These are phyloP conservation scores for Melampsora occidentalis DNA, from an alignment of 1,284 basidiomycete species.

Conservation along the genomic window DNA sequence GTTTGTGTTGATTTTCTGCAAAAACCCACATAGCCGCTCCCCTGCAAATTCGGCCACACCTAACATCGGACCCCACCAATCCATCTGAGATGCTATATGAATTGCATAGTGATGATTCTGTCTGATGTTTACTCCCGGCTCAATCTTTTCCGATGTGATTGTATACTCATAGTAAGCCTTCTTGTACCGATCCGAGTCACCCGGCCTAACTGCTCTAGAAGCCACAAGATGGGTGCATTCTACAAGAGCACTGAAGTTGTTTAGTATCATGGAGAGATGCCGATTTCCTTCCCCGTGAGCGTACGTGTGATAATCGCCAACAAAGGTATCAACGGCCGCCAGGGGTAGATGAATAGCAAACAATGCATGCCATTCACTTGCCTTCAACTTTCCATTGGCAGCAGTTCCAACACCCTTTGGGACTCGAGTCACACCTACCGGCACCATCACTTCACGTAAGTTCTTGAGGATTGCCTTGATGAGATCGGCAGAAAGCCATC, in stretches of 20 bases:
- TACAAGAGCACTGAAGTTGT: constrained; percentile 36
- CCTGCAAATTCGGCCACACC: constrained; percentile 42
- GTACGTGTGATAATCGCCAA: not conserved
- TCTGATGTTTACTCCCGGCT: not conserved
- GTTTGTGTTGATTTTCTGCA: constrained; percentile 43
- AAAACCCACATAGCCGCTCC: constrained; percentile 36
- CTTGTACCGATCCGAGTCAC: constrained; percentile 6
- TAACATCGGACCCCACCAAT: constrained; percentile 45
- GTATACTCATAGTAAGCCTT: constrained; percentile 20
- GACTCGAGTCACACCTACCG: constrained; percentile 40
- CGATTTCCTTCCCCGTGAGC: not conserved
- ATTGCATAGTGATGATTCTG: constrained; percentile 45
- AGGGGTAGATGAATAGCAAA: constrained; percentile 45
- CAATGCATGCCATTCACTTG: constrained; percentile 44
- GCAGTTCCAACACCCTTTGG: constrained; percentile 40
- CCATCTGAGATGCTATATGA: constrained; percentile 44
- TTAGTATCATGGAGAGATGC: not conserved
- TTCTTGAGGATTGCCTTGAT: not conserved
- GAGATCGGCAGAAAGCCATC: too few species aligned
- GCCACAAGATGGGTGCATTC: constrained; percentile 27
- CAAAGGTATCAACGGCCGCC: constrained; percentile 20
- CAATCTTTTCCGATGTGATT: constrained; percentile 12
- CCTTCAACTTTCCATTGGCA: constrained; percentile 45
- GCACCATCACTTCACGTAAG: constrained; percentile 30
- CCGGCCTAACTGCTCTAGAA: constrained; percentile 16